These are phyloP conservation scores for Fusarium tuaranense DNA, from an alignment of 2,329 filamentous ascomycete genomes.

Conservation along the genomic window DNA sequence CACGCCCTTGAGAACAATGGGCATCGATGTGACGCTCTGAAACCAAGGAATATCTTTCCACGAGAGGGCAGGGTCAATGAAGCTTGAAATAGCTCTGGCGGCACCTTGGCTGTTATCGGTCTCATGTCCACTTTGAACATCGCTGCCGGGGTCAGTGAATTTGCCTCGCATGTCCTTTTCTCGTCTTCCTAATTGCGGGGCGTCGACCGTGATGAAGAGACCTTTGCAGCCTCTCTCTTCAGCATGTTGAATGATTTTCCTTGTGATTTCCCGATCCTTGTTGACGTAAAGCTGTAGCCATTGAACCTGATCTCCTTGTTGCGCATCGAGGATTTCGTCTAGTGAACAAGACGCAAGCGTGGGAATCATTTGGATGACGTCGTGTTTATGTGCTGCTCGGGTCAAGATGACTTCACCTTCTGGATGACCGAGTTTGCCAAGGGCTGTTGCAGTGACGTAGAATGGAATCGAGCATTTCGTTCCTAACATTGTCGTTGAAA, in stretches of 20 bases:
- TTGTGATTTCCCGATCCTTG: constrained; percentile 92
- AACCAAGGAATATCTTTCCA: constrained; percentile 98
- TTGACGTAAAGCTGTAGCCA: constrained; percentile 99
- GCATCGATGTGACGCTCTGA: constrained; percentile 87
- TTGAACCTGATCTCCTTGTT: constrained; percentile 80
- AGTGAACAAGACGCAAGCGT: constrained; percentile 96
- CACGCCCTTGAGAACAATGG: constrained; percentile 94
- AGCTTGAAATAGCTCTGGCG: constrained; percentile 78
- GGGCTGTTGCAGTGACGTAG: constrained; percentile 94
- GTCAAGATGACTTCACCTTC: constrained; percentile 96
- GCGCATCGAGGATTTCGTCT: constrained; percentile 93
- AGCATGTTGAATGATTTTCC: constrained; percentile 89
- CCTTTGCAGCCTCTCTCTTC: constrained; percentile 92
- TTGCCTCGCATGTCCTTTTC: constrained; percentile 98
- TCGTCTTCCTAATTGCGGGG: constrained; percentile 91
- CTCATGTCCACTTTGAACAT: constrained; percentile 39
- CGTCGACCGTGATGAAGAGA: constrained; percentile 99
- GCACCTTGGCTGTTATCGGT: constrained; percentile 85
- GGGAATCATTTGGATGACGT: constrained; percentile 97
- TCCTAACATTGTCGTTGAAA: constrained; percentile 92
- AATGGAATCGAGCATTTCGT: constrained; percentile 88
- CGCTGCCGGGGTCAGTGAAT: background rate
- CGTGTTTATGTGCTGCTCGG: constrained; percentile 82
- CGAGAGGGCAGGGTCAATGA: constrained; percentile 78
- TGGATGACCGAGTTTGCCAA: constrained; percentile 91